Conservation (phyloP, 345 rosid genomes). For the Jatropha curcas region DNA sequence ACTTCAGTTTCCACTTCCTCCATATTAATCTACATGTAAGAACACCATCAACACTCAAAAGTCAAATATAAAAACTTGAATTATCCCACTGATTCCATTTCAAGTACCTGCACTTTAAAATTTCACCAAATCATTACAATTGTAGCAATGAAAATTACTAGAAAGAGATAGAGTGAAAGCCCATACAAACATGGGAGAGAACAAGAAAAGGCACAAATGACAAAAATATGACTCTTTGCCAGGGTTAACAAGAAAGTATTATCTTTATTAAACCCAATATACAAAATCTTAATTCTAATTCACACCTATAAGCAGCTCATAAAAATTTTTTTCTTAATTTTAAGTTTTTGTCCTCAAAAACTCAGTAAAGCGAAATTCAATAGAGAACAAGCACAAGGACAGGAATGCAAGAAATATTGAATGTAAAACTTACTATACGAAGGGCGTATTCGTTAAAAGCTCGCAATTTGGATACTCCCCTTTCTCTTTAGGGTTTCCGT, state of each 20-base stretch:
- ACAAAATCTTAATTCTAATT: neutral
- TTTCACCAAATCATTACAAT: neutral
- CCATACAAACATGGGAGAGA: neutral
- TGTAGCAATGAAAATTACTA: too few species aligned
- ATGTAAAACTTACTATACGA: neutral
- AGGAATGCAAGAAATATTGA: neutral
- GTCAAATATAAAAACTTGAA: neutral
- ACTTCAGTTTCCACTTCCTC: constrained; percentile 21
- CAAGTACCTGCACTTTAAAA: neutral
- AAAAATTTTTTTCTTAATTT: too few species aligned
- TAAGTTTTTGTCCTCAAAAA: too few species aligned
- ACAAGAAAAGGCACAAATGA: too few species aligned
- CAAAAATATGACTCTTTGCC: too few species aligned
- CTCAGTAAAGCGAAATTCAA: neutral
- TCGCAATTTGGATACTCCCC: neutral
- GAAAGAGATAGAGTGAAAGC: neutral
- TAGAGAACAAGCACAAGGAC: neutral
- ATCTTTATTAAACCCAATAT: neutral
- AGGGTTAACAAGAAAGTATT: neutral
- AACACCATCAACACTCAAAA: neutral
- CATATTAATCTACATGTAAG: constrained; percentile 19
- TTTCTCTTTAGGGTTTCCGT: constrained; percentile 4
- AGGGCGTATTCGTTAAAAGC: neutral
- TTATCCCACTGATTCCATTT: neutral
- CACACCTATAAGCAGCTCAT: too few species aligned